Percentiles rank a stretch among this genome's conserved stretches.
Evolutionary conservation across 1,284 basidiomycete genomes (phyloP).

Genomic region (Afroboletus lepidellus): DNA sequence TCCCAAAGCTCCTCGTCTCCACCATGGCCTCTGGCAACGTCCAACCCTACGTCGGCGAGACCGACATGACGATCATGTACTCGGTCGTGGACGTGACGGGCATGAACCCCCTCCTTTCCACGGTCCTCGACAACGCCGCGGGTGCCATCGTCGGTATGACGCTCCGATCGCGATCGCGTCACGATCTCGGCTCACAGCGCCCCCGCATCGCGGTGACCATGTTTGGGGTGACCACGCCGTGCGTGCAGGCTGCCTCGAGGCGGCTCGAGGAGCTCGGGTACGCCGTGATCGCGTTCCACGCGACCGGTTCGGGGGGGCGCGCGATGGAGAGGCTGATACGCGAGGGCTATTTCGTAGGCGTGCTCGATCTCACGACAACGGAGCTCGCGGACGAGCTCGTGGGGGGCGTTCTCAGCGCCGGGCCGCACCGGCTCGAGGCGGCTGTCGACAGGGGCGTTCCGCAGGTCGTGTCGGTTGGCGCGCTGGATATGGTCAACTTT

Average conservation of each 20-base stretch:
- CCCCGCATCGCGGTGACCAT: slow-evolving; percentile 23
- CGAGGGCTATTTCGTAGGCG: slow-evolving; percentile 23
- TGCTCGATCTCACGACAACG: slow-evolving; percentile 31
- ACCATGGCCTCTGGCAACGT: slow-evolving; percentile 32
- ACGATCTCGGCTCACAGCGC: neutral
- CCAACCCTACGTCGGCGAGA: slow-evolving; percentile 28
- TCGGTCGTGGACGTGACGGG: slow-evolving; percentile 31
- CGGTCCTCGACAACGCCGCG: slow-evolving; percentile 25
- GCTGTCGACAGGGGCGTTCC: slow-evolving; percentile 17
- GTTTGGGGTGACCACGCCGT: slow-evolving; percentile 32
- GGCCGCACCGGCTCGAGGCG: slow-evolving; percentile 27
- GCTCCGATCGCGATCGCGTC: slow-evolving; percentile 2
- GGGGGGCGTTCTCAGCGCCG: slow-evolving; percentile 27
- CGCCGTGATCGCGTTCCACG: slow-evolving; percentile 28
- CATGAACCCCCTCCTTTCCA: slow-evolving; percentile 28
- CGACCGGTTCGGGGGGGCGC: slow-evolving; percentile 28
- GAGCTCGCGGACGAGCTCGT: slow-evolving; percentile 32
- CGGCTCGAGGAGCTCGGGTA: slow-evolving; percentile 28
- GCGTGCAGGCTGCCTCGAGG: slow-evolving; percentile 22
- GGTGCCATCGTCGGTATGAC: slow-evolving; percentile 28
- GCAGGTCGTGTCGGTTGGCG: slow-evolving; percentile 28
- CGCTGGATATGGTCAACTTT: slow-evolving; percentile 34
- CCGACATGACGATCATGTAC: slow-evolving; percentile 32
- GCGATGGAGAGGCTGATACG: slow-evolving; percentile 32
- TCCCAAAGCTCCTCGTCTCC: slow-evolving; percentile 29